Evolutionary conservation across 495 filamentous ascomycete species (phyloP), one percentile per base, ranked within the genome.

Genomic region (Tuber brumale): DNA sequence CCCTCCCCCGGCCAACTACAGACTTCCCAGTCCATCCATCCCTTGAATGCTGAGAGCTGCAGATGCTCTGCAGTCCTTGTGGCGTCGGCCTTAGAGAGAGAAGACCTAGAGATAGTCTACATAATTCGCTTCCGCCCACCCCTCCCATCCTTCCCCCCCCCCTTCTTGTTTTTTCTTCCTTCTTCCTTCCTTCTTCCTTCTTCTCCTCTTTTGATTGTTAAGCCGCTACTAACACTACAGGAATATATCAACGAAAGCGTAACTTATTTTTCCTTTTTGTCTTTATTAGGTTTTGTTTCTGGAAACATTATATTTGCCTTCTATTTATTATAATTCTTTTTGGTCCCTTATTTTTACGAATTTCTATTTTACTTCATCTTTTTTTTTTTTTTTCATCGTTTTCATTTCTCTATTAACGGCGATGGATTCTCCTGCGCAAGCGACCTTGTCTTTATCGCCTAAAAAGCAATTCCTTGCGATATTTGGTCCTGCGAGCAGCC

Each of bases 371-470:
- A 23, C 48, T 44, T 37, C 37, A 39, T 18, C 44, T 69, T 27
- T 51, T 41, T 46, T n/a, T 12, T n/a, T 6, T 48, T 46, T 3
- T 35, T 42, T 69, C n/a, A n/a, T n/a, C n/a, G n/a, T 37, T 18
- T 41, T 74, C 44, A 2, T 6, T 74, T 31, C n/a, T n/a, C n/a
- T n/a, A 21, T 48, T 39, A 48, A 39, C 18, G 74, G 73, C 14
- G 37, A 80, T 80, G 78, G 72, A 80, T 72, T 73, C 78, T 61
- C 69, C 76, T 70, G 73, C 51, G n/a, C 57, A 80, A 44, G 78
- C 72, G 77, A 79, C 77, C 46, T 51, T 79, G 44, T 77, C 78
- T 61, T 75, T 80, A 61, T 80, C 77, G 77, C 78, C 78, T 70
- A 79, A 66, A 48, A 80, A 80, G 70, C 57, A 31, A 66, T 79